Base-by-base conservation (phyloP, 768 basidiomycete genomes). In the Candolleomyces aberdarensis region DNA sequence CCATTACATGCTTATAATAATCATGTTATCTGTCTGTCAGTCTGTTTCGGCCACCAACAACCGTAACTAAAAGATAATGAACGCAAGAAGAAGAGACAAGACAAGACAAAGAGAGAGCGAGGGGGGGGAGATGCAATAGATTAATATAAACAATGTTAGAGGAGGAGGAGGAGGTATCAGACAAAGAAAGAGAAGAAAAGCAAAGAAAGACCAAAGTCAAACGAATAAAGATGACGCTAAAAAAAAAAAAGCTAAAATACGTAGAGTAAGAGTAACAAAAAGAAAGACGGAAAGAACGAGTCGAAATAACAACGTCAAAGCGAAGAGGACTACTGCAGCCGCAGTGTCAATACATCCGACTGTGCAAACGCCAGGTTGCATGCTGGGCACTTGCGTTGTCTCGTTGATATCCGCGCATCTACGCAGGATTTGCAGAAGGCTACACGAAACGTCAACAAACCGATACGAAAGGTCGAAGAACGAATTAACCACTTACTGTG, bases 381-480 rank as follows among this genome's bases (percentile, higher is more conserved):
- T 6, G 89, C 87, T 22, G 95, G 95, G 75, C 96, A 98, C 72
- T 96, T 96, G 29, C 96, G 88, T 71, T 97, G 95, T 61, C 96
- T 86, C 15, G 91, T 94, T 29, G 88, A 75, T 65, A 98, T 82
- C 46, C 96, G 88, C n/a, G 87, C 80, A 63, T 97, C 95, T 39
- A 98, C 82, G 70, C 90, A 97, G 58, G 80, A 71, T 73, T 86
- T 89, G 74, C 92, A 93, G 75, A 96, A 96, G 0, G 93, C 94
- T 94, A 51, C 5, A 41, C 58, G 36, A n/a, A 19, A 47, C 41
- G 39, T 44, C 52, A 17, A 51, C 62, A 53, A 22, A 31, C 9
- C 3, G 51, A 36, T 15, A 46, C 8, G 49, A 51, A 10, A 54
- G 50, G 49, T 32, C n/a, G 9, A 63, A 39, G 57, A n/a, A 43